Conservation (phyloP, 2,329 filamentous ascomycete genomes). For the Diaporthe ampelina region DNA sequence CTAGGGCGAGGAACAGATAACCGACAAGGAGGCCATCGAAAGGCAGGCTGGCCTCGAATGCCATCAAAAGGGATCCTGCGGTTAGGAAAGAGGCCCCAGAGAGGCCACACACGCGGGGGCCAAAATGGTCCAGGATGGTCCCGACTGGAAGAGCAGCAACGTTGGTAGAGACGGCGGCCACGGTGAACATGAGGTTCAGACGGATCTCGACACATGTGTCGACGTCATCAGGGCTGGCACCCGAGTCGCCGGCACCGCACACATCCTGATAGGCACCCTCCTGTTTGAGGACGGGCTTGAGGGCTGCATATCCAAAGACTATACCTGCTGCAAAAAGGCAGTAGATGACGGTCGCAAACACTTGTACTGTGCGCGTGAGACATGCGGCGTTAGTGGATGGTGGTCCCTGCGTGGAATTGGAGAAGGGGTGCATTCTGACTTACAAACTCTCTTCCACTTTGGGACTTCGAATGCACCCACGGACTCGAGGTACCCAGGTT, state of each 20-base stretch:
- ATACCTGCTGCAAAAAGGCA: constrained; percentile 78
- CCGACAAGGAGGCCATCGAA: constrained; percentile 83
- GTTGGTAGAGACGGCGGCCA: constrained; percentile 89
- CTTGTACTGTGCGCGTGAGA: constrained; percentile 50
- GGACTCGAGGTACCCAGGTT: constrained; percentile 59
- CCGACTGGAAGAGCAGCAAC: constrained; percentile 88
- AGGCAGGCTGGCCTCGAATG: constrained; percentile 72
- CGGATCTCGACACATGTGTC: constrained; percentile 68
- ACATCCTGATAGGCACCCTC: constrained; percentile 79
- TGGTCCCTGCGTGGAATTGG: neutral
- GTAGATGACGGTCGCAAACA: constrained; percentile 55
- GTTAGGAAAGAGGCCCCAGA: constrained; percentile 78
- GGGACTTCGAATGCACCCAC: constrained; percentile 69
- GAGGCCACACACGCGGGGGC: constrained; percentile 82
- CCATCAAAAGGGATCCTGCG: constrained; percentile 79
- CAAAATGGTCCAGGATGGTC: constrained; percentile 85
- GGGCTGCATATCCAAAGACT: constrained; percentile 86
- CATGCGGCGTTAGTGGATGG: constrained; percentile 9
- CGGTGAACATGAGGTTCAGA: constrained; percentile 93
- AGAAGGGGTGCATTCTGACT: constrained; percentile 46
- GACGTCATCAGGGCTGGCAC: constrained; percentile 44
- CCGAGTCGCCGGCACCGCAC: constrained; percentile 59
- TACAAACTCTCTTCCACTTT: constrained; percentile 66
- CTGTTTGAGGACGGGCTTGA: constrained; percentile 83
- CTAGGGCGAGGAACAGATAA: constrained; percentile 82